A percentile compares a stretch with the other conserved stretches of the same genome.
Conservation (phyloP, 805 yeast species). For the Candida dajiaensis region DNA sequence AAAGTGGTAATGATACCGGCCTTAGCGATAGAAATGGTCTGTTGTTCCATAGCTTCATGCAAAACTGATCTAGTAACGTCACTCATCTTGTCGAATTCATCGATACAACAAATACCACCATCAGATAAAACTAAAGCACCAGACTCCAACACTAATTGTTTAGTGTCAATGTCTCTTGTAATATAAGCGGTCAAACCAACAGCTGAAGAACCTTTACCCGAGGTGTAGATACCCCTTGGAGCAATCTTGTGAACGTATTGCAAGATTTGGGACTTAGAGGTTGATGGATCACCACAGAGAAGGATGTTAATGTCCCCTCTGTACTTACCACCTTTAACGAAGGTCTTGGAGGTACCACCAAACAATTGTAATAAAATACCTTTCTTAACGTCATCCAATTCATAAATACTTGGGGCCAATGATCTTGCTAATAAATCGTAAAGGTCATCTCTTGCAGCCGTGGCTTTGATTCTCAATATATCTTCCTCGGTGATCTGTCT, state of each 20-base stretch:
- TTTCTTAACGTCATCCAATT: constrained; percentile 94
- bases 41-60: constrained; percentile 99
- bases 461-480: constrained; percentile 52
- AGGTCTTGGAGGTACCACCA: constrained; percentile 91
- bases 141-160: constrained; percentile 86
- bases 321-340: constrained; percentile 86
- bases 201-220: constrained; percentile 98
- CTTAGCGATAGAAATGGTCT: constrained; percentile 95
- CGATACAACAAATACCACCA: constrained; percentile 98
- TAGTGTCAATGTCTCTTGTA: constrained; percentile 90
- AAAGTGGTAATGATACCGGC: constrained; percentile 97
- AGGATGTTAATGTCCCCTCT: constrained; percentile 93
- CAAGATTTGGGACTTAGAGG: constrained; percentile 89
- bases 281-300: constrained; percentile 97
- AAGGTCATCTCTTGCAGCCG: constrained; percentile 65
- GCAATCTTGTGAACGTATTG: constrained; percentile 97
- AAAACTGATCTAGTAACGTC: constrained; percentile 91
- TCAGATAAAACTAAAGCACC: constrained; percentile 96
- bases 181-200: constrained; percentile 98
- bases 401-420: constrained; percentile 94
- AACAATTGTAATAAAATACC: constrained; percentile 89
- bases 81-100: constrained; percentile 97
- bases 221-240: constrained; percentile 96
- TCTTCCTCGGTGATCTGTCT: constrained; percentile 68
- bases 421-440: constrained; percentile 86